phyloP scores from a whole-genome alignment of 352 stramenopile species.

The Phytopythium vexans region DNA sequence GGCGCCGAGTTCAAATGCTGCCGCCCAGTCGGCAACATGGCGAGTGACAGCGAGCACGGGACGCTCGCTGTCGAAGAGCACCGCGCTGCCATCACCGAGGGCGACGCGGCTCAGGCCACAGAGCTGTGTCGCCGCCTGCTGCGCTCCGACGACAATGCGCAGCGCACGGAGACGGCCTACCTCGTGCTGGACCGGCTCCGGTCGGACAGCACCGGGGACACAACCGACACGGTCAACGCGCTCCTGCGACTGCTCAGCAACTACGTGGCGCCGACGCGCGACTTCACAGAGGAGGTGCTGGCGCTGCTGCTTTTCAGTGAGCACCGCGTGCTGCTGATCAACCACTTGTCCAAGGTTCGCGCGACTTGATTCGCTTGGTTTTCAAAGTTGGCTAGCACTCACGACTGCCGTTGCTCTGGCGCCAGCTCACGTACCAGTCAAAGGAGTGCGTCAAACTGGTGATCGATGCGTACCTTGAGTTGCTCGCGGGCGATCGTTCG shows the following conservation, averaged over 20 bases:
- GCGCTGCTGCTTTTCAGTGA: conserved; percentile 71
- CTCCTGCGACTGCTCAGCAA: conserved; percentile 76
- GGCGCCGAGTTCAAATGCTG: too few species aligned
- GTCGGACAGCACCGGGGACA: conserved; percentile 23
- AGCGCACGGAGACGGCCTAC: conserved; percentile 42
- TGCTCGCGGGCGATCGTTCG: conserved; percentile 70
- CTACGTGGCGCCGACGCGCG: conserved; percentile 59
- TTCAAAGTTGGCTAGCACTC: too few species aligned
- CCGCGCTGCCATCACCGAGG: conserved; percentile 46
- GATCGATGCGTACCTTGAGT: conserved; percentile 65
- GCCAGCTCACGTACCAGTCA: conserved; percentile 78
- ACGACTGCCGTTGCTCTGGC: too few species aligned
- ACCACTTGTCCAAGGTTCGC: conserved; percentile 72
- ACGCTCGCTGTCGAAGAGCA: conserved; percentile 25
- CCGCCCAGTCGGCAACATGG: neutral
- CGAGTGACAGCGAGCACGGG: neutral
- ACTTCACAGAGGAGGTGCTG: conserved; percentile 72
- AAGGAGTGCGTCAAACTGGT: conserved; percentile 77
- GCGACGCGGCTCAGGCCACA: conserved; percentile 31
- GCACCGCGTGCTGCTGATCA: conserved; percentile 72
- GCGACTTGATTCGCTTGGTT: neutral
- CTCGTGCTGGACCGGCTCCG: conserved; percentile 74
- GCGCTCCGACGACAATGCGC: conserved; percentile 33
- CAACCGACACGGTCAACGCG: conserved; percentile 63
- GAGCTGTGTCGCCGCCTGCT: conserved; percentile 56